Conservation (phyloP, 495 filamentous ascomycete species). For the Hypoxylon fragiforme region DNA sequence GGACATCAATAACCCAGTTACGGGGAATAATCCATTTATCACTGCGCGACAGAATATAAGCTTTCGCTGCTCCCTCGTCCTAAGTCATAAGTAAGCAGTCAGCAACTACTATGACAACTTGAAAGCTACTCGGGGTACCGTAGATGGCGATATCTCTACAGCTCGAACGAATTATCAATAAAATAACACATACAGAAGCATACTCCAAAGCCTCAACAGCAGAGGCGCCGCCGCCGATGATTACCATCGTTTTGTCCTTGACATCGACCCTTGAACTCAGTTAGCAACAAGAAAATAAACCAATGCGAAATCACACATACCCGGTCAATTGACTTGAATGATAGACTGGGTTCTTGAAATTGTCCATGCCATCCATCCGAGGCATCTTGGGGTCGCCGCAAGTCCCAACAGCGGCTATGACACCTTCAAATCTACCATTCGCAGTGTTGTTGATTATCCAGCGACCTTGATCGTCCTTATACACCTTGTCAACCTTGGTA, state of each 20-base stretch:
- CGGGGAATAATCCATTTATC: slow-evolving; percentile 92
- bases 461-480: slow-evolving; percentile 65
- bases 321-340: slow-evolving; percentile 78
- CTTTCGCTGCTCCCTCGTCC: slow-evolving; percentile 63
- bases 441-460: slow-evolving; percentile 79
- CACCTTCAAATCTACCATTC: slow-evolving; percentile 74
- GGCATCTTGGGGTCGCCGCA: slow-evolving; percentile 79
- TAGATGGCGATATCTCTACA: no score
- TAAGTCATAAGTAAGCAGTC: background rate
- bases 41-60: slow-evolving; percentile 72
- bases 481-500: slow-evolving; percentile 66
- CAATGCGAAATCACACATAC: slow-evolving; percentile 24
- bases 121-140: background rate
- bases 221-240: slow-evolving; percentile 79
- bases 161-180: no score
- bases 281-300: slow-evolving; percentile 24
- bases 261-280: slow-evolving; percentile 46
- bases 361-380: slow-evolving; percentile 63
- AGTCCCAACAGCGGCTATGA: slow-evolving; percentile 76
- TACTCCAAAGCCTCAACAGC: slow-evolving; percentile 86
- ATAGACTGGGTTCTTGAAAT: slow-evolving; percentile 67
- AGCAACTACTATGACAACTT: background rate
- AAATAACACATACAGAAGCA: slow-evolving; percentile 55
- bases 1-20: slow-evolving; percentile 70
- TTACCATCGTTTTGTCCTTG: slow-evolving; percentile 69